Percentiles rank a stretch among this genome's conserved stretches.
Conservation (phyloP, 805 yeast species). For the Candida methanosorbosa region DNA sequence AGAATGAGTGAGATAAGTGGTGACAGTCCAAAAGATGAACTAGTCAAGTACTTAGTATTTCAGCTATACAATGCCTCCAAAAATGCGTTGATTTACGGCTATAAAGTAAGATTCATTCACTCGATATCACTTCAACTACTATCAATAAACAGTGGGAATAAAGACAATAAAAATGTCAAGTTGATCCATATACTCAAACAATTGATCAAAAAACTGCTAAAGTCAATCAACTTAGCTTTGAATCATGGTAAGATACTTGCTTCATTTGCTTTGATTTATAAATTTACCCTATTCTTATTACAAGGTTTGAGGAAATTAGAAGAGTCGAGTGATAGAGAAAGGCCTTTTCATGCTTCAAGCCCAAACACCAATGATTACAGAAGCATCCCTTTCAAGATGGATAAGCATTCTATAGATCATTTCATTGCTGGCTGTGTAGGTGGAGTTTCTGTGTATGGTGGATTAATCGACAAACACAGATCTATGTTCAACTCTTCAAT, state of each 20-base stretch:
- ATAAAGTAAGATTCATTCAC: conserved; percentile 22
- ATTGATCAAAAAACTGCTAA: conserved; percentile 8
- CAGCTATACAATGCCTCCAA: conserved; percentile 10
- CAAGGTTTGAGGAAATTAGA: neutral
- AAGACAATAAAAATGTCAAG: neutral
- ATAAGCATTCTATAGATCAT: no score
- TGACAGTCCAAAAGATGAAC: no score
- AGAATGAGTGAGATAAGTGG: no score
- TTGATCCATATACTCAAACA: conserved; percentile 1
- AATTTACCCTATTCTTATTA: conserved; percentile 6
- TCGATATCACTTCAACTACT: conserved; percentile 19
- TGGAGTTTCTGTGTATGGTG: conserved; percentile 23
- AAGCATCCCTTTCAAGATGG: no score
- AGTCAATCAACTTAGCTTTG: conserved; percentile 16
- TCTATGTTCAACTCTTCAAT: conserved; percentile 24
- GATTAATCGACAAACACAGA: conserved; percentile 6
- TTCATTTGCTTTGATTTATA: conserved; percentile 21
- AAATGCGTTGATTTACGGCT: conserved; percentile 23
- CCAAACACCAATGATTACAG: no score
- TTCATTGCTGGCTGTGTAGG: conserved; percentile 22
- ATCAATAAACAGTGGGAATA: conserved; percentile 3
- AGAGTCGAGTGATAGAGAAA: neutral
- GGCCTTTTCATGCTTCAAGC: no score
- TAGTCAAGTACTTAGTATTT: no score
- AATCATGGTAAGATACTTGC: conserved; percentile 25